Evolutionary conservation across 1,284 basidiomycete genomes (phyloP), one percentile per base, ranked within the genome.

Genomic region (Ceratobasidium sp.): DNA sequence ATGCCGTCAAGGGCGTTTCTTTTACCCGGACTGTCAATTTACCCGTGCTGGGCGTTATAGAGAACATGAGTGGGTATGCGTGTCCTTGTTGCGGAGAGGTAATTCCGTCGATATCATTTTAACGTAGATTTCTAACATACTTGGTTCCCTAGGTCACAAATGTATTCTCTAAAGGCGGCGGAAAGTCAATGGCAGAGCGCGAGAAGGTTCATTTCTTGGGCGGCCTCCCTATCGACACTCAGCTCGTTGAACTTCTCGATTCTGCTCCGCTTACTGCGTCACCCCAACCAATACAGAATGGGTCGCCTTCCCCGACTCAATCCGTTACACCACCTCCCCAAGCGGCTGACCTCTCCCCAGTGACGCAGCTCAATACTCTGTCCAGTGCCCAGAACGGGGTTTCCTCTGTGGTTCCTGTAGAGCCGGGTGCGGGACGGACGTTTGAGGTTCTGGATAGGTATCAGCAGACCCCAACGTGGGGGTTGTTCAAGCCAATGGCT

Each of bases 21-120:
- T 99, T 99, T 86, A 95, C 97, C 16, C 92, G 93, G 23, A 91
- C 96, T 33, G 94, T 96, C 66, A 88, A 89, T 44, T 87, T 99
- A 10, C 96, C 94, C 4, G 92, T 99, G n/a, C 86, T 98, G 64
- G 98, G 98, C 6, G 85, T 99, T 68, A 93, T 99, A 79, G 98
- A 99, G 84, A 99, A 99, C 86, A 99, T 99, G 98, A 96, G 96
- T 78, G 98, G 98, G 55, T 99, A 98, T 86, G 94, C 95, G 12
- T 99, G 98, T 83, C 97, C 97, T 30, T 96, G 95, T 83, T 97
- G 95, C 82, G 93, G 94, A 33, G 70, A 74, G 88, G 65, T 62
- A 18, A 68, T 30, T 64, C 23, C 7, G 57, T 41, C 62, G 18
- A 18, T 27, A 55, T 54, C 35, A 8, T 38, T n/a, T 35, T 10